These are phyloP conservation scores for Pseudonitzschia pungens DNA, from an alignment of 108 stramenopile species.

Conservation along the genomic window DNA sequence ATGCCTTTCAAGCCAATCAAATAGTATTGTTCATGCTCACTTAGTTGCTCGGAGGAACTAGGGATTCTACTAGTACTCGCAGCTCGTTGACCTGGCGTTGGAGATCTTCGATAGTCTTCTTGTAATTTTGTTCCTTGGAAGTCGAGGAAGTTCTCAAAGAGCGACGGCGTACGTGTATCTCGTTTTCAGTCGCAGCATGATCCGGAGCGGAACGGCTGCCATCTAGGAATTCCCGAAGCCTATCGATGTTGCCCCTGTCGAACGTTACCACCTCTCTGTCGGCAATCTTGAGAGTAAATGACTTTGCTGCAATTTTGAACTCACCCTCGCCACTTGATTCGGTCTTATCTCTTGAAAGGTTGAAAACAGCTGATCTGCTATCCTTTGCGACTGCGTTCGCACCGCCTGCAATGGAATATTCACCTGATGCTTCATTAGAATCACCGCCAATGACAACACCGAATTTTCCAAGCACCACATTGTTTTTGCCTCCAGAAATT, in stretches of 20 bases:
- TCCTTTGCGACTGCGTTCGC: neutral
- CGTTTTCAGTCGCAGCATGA: neutral
- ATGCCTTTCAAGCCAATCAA: no score
- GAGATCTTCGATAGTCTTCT: neutral
- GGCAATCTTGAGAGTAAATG: neutral
- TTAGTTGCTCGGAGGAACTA: neutral
- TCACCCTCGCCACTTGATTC: neutral
- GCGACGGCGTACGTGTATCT: neutral
- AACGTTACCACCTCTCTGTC: neutral
- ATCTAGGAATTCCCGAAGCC: neutral
- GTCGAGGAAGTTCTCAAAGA: no score
- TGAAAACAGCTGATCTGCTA: neutral
- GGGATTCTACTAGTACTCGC: neutral
- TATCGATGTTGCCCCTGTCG: neutral
- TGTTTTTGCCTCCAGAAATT: neutral
- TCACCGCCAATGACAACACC: neutral
- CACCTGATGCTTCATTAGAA: neutral
- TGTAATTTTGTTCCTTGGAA: neutral
- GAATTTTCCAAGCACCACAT: neutral
- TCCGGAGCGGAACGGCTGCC: neutral
- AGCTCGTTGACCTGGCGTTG: neutral
- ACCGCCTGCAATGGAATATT: conserved; percentile 3
- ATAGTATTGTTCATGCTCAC: no score
- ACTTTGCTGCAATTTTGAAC: neutral
- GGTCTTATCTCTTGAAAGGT: neutral